A percentile compares a stretch with the other conserved stretches of the same genome.
phyloP scores from a whole-genome alignment of 768 basidiomycete genomes.

The Boletellus ananas region DNA sequence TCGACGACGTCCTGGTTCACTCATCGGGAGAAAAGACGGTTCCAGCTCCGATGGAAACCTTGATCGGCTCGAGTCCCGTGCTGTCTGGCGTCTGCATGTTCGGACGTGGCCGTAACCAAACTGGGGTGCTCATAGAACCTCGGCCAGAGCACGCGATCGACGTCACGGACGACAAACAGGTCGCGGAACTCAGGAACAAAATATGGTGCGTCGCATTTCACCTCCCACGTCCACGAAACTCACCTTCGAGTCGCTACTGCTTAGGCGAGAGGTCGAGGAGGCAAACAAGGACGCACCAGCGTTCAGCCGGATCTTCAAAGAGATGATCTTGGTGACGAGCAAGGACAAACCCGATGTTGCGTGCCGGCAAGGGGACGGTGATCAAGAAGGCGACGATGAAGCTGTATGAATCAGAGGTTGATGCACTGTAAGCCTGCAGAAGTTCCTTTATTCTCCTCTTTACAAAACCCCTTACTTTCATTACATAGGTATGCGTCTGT shows the following conservation, averaged over 20 bases:
- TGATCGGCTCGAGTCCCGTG: slow-evolving; percentile 17
- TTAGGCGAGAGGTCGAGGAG: slow-evolving; percentile 38
- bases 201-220: slow-evolving; percentile 32
- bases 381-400: slow-evolving; percentile 37
- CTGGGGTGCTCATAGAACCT: slow-evolving; percentile 32
- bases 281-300: slow-evolving; percentile 39
- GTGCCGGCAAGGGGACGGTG: slow-evolving; percentile 45
- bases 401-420: slow-evolving; percentile 44
- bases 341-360: slow-evolving; percentile 42
- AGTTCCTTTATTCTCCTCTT: neutral
- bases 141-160: slow-evolving; percentile 34
- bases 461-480: neutral
- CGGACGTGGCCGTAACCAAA: slow-evolving; percentile 31
- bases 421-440: slow-evolving; percentile 34
- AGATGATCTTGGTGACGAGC: slow-evolving; percentile 47
- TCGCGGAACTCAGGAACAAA: slow-evolving; percentile 33
- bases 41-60: slow-evolving; percentile 33
- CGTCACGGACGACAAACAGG: slow-evolving; percentile 21
- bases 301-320: slow-evolving; percentile 46
- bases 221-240: neutral
- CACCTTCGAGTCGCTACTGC: neutral
- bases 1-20: slow-evolving; percentile 33
- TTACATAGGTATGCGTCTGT: slow-evolving; percentile 27
- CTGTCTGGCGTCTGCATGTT: slow-evolving; percentile 38
- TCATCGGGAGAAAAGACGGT: slow-evolving; percentile 33